A percentile compares a stretch with the other conserved stretches of the same genome.
Evolutionary conservation across 371 early-diverging fungal genomes (phyloP).

Genomic region (Mucor ambiguus): DNA sequence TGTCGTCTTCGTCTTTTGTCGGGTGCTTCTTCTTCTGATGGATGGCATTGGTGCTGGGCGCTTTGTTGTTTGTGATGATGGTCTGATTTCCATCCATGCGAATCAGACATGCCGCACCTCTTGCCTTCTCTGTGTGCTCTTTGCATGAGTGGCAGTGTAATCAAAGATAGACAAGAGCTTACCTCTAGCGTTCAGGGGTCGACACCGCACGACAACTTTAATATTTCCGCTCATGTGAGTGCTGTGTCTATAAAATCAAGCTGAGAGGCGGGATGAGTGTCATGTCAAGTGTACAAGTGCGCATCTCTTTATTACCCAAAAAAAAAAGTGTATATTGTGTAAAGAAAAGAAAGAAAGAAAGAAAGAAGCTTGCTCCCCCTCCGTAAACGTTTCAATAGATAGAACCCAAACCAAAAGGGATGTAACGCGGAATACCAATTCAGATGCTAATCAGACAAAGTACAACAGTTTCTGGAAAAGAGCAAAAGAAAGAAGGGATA

Average conservation of each 20-base stretch:
- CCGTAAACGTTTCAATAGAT: constrained; percentile 7
- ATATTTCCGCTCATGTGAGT: constrained; percentile 56
- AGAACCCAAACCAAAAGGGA: background rate
- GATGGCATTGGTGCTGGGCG: constrained; percentile 5
- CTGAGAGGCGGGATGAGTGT: background rate
- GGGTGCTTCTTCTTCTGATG: constrained; percentile 11
- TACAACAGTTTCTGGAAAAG: background rate
- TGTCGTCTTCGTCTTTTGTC: constrained; percentile 29
- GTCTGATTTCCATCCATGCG: constrained; percentile 72
- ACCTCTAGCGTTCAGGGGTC: constrained; percentile 78
- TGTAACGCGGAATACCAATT: constrained; percentile 4
- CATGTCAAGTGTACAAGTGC: background rate
- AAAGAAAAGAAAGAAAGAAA: background rate
- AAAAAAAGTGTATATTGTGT: background rate
- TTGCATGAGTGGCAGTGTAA: background rate
- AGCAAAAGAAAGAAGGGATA: background rate
- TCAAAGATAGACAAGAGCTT: background rate
- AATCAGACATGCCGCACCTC: constrained; percentile 58
- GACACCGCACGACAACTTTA: constrained; percentile 80
- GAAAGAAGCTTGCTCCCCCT: background rate
- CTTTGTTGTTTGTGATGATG: constrained; percentile 52
- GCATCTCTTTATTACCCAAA: background rate
- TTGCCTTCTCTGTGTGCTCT: constrained; percentile 50
- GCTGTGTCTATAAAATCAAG: background rate
- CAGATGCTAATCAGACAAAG: background rate